Conservation (phyloP, 768 basidiomycete genomes). For the Boletales sp. region DNA sequence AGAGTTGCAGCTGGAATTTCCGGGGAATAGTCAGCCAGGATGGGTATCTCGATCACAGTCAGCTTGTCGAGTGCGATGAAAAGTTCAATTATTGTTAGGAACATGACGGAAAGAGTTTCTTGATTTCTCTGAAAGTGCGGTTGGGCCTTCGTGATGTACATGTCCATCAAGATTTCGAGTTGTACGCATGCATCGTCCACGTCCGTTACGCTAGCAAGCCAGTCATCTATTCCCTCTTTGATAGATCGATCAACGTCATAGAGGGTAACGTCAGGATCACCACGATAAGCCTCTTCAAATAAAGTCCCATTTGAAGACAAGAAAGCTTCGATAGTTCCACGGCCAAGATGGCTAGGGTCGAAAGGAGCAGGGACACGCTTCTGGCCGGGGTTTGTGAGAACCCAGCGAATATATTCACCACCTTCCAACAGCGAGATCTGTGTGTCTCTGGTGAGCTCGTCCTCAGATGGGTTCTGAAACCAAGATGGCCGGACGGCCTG, state of each 20-base stretch:
- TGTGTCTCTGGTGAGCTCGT: conserved; percentile 23
- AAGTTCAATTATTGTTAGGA: conserved; percentile 34
- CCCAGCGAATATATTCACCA: conserved; percentile 23
- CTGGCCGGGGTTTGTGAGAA: conserved; percentile 5
- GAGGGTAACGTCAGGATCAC: conserved; percentile 17
- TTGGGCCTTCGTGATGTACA: conserved; percentile 13
- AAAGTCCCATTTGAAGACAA: conserved; percentile 11
- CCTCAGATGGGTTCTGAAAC: conserved; percentile 14
- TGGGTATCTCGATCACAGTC: conserved; percentile 1
- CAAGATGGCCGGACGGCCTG: conserved; percentile 21
- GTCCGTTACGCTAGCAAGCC: conserved; percentile 19
- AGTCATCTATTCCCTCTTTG: conserved; percentile 28
- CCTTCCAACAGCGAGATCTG: conserved; percentile 30
- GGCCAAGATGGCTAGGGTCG: neutral
- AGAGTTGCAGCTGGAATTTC: conserved; percentile 20
- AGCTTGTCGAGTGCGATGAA: conserved; percentile 32
- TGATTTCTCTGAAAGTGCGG: neutral
- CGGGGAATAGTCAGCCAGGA: conserved; percentile 25
- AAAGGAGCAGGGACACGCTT: conserved; percentile 7
- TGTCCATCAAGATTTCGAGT: conserved; percentile 19
- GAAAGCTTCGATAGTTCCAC: conserved; percentile 11
- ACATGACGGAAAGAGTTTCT: conserved; percentile 27
- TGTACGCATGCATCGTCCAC: conserved; percentile 8
- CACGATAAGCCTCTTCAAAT: neutral
- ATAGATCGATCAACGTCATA: conserved; percentile 37